Evolutionary conservation across 2,329 filamentous ascomycete species (phyloP), one percentile per base, ranked within the genome.

Genomic region (Aureobasidium leucospermi): DNA sequence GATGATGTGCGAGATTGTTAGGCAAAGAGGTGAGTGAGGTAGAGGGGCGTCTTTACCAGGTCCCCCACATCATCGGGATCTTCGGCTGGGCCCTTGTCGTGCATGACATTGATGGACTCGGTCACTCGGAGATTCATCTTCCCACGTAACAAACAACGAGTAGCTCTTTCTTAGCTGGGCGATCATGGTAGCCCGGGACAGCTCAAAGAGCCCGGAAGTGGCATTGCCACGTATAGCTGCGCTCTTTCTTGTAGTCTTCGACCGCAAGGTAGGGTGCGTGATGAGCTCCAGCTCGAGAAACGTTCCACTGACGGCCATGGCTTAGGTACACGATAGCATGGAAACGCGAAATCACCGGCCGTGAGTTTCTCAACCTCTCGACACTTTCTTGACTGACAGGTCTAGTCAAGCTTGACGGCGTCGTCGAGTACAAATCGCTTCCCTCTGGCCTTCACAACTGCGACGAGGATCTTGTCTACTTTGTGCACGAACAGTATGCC

Each of bases 391-490:
- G 36, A 19, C 42, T 56, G 7, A 57, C n/a, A 16, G 3, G 2
- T 15, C 61, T 60, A 81, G 79, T 84, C 42, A 73, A 79, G 48
- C 82, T 97, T 51, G 89, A 96, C 66, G 90, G 90, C 59, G 85
- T 88, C 28, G 90, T 96, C 68, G 94, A 99, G 75, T 99, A 91
- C 81, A 97, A 96, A 75, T 95, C 90, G 63, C 81, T 99, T 48
- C 94, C 94, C 2, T 97, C 93, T 0, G 94, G 94, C 28, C 75
- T 96, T 52, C 94, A 99, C 75, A 88, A 90, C 60, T 90, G 97
- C 19, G 79, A 86, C 34, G 85, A 92, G 65, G 94, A 99, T 73
- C 79, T 97, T 55, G 79, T 88, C 74, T 99, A 97, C 78, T 99
- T 97, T 72, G 86, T 96, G 45, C 91, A 97, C 69, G 86, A 83